Conservation (phyloP, 768 basidiomycete species). For the Fistulinella prunicolor region DNA sequence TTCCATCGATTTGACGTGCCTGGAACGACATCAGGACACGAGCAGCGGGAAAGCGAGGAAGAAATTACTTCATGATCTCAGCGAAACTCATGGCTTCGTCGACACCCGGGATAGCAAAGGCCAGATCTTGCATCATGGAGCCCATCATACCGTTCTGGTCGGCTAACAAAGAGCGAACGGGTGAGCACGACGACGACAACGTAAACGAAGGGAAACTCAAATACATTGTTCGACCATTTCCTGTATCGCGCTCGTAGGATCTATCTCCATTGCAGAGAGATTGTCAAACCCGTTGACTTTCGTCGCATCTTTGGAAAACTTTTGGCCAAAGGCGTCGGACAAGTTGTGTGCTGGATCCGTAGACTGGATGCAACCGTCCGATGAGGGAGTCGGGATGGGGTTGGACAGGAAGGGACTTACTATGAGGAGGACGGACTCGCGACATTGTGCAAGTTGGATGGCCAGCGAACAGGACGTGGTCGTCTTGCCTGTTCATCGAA, state of each 20-base stretch:
- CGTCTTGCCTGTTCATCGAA: slow-evolving; percentile 75
- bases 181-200: background rate
- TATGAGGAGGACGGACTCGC: slow-evolving; percentile 96
- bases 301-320: slow-evolving; percentile 98
- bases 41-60: background rate
- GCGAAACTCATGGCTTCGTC: slow-evolving; percentile 99
- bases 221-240: slow-evolving; percentile 98
- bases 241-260: slow-evolving; percentile 95
- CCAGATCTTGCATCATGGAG: slow-evolving; percentile 99
- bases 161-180: slow-evolving; percentile 41
- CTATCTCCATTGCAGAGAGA: slow-evolving; percentile 98
- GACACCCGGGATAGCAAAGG: slow-evolving; percentile 98
- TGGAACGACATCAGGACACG: slow-evolving; percentile 29
- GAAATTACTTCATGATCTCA: slow-evolving; percentile 93
- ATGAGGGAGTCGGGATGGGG: background rate
- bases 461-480: slow-evolving; percentile 97
- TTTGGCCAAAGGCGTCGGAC: slow-evolving; percentile 97
- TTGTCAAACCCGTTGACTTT: slow-evolving; percentile 98
- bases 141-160: slow-evolving; percentile 95
- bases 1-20: slow-evolving; percentile 99
- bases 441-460: slow-evolving; percentile 86
- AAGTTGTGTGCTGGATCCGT: slow-evolving; percentile 99
- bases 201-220: slow-evolving; percentile 18
- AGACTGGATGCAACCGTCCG: slow-evolving; percentile 51
- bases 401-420: slow-evolving; percentile 44